These are phyloP conservation scores for Scheffersomyces illinoinensis DNA, from an alignment of 1,139 yeast species.

Conservation along the genomic window DNA sequence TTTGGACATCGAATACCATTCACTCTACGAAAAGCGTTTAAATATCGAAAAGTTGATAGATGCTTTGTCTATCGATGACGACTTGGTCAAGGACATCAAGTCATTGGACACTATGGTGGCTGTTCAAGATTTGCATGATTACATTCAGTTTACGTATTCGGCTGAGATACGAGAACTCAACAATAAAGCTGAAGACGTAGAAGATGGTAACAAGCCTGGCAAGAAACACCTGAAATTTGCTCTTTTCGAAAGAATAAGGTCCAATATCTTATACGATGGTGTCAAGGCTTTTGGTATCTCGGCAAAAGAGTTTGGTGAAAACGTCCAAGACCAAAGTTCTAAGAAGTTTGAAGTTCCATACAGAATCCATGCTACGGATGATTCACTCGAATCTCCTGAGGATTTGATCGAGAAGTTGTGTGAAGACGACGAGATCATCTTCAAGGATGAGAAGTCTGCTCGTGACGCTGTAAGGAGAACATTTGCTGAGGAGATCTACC, in stretches of 20 bases:
- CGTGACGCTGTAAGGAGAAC: conserved; percentile 73
- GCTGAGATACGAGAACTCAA: conserved; percentile 58
- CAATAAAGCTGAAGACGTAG: conserved; percentile 20
- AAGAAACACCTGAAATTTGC: conserved; percentile 75
- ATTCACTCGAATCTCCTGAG: conserved; percentile 63
- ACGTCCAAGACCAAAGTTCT: conserved; percentile 62
- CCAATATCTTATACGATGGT: conserved; percentile 65
- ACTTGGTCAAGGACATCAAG: conserved; percentile 54
- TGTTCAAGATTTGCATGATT: conserved; percentile 85
- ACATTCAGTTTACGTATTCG: conserved; percentile 77
- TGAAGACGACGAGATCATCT: conserved; percentile 56
- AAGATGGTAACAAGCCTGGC: conserved; percentile 19
- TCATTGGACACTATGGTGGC: conserved; percentile 72
- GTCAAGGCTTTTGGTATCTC: conserved; percentile 76
- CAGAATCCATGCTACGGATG: conserved; percentile 76
- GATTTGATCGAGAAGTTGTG: conserved; percentile 60
- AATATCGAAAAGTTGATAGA: conserved; percentile 61
- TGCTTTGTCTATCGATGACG: conserved; percentile 58
- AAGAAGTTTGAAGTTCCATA: conserved; percentile 49
- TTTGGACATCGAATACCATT: conserved; percentile 86
- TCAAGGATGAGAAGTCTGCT: conserved; percentile 62
- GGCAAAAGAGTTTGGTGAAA: conserved; percentile 81
- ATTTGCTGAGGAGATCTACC: conserved; percentile 76
- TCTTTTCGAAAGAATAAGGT: conserved; percentile 72
- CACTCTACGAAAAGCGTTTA: conserved; percentile 73